Evolutionary conservation across 2,329 filamentous ascomycete species (phyloP), one percentile per base, ranked within the genome.

Genomic region (Fusarium sp.): DNA sequence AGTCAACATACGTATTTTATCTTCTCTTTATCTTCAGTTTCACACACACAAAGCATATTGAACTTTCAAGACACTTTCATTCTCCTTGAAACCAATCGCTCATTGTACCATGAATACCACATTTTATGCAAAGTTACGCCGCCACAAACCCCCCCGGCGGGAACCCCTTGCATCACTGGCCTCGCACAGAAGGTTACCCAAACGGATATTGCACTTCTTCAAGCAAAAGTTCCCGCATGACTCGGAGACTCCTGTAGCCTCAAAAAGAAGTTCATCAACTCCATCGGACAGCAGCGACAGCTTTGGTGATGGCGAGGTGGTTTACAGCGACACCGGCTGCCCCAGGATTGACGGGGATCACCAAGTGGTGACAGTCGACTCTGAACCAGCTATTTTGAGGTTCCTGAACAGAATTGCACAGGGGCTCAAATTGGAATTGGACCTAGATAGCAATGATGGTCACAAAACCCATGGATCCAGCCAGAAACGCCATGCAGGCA

Each of bases 331-430:
- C 32, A 52, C 22, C 32, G 32, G 49, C 15, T 52, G 16, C 49
- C 32, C 49, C 27, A 52, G 16, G 32, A 27, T 40, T 40, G 49
- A 27, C 32, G 32, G 11, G 49, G 49, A 16, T 27, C 49, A 40
- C 49, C 49, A 51, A 51, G 6, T 46, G 44, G 44, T 46, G 44
- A 46, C 44, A 46, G 49, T 51, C 49, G 49, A 51, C 49, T 40
- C 49, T 27, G 22, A 40, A 40, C 32, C 49, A 51, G 49, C 49
- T 51, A 51, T 27, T 40, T 51, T 40, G 16, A 20, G 22, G 32
- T 20, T 4, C 22, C 12, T 40, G 32, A 40, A 27, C 49, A 40
- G 32, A 52, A 40, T 40, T 52, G 49, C 11, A 40, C 49, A 25
- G 32, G 27, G 18, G 18, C 24, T 52, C 49, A 52, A 29, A 40